Conservation (phyloP, 352 stramenopile genomes). For the Pythium dissotocum region DNA sequence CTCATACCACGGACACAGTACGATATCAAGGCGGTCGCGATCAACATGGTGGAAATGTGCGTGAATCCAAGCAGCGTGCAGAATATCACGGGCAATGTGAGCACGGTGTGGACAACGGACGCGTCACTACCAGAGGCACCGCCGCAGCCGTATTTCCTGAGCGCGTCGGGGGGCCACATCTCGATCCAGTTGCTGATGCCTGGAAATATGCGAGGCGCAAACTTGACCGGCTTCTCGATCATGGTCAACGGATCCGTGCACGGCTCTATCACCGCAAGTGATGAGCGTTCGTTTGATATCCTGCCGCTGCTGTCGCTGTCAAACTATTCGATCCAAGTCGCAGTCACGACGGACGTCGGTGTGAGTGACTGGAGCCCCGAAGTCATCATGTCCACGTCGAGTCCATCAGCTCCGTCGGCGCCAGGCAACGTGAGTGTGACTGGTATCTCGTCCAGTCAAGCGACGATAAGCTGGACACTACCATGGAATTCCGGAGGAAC, state of each 20-base stretch:
- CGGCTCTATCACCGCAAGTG: conserved; percentile 24
- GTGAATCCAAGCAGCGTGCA: conserved; percentile 28
- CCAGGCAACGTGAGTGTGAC: conserved; percentile 33
- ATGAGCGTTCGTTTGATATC: conserved; percentile 31
- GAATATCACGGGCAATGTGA: conserved; percentile 3
- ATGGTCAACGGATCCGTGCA: conserved; percentile 28
- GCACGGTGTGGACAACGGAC: conserved; percentile 29
- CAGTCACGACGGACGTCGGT: conserved; percentile 43
- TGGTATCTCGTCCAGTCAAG: conserved; percentile 42
- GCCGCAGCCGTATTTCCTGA: conserved; percentile 50
- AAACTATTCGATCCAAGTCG: conserved; percentile 38
- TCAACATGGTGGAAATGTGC: conserved; percentile 53
- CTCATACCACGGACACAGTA: conserved; percentile 43
- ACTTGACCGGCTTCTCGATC: conserved; percentile 47
- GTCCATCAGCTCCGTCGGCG: conserved; percentile 30
- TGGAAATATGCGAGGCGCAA: conserved; percentile 52
- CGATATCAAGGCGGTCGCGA: conserved; percentile 50
- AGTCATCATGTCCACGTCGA: conserved; percentile 32
- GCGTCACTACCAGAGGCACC: conserved; percentile 41
- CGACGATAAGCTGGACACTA: conserved; percentile 35
- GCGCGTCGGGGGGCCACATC: conserved; percentile 47
- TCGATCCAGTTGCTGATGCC: conserved; percentile 46
- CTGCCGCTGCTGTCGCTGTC: conserved; percentile 33
- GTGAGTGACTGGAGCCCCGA: conserved; percentile 35
- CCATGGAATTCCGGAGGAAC: conserved; percentile 48